A percentile compares a stretch with the other conserved stretches of the same genome.
Evolutionary conservation across 2,329 filamentous ascomycete species (phyloP).

Genomic region (Fusarium citri): DNA sequence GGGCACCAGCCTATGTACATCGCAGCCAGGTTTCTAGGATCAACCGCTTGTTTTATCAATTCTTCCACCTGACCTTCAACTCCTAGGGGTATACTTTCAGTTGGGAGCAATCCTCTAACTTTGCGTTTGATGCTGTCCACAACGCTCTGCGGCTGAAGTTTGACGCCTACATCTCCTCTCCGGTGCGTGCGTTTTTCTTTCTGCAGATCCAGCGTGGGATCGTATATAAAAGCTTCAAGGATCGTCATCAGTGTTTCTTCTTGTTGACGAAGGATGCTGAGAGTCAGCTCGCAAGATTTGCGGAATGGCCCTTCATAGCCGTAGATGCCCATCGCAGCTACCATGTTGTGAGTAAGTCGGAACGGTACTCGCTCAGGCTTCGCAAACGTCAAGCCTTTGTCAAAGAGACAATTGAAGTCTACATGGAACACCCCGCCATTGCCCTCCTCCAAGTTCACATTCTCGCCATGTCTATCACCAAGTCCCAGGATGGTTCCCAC

Average conservation of each 20-base stretch:
- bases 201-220: conserved; percentile 94
- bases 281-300: conserved; percentile 88
- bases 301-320: conserved; percentile 94
- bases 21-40: conserved; percentile 80
- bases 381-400: conserved; percentile 95
- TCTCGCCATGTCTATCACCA: conserved; percentile 96
- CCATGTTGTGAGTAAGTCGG: conserved; percentile 97
- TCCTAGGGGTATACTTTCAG: conserved; percentile 91
- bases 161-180: conserved; percentile 56
- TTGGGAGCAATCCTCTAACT: conserved; percentile 82
- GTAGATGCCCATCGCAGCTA: conserved; percentile 95
- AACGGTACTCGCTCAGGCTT: conserved; percentile 97
- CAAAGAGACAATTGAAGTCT: conserved; percentile 99
- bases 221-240: conserved; percentile 95
- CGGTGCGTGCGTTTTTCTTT: conserved; percentile 66
- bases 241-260: conserved; percentile 98
- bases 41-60: conserved; percentile 86
- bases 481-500: conserved; percentile 93
- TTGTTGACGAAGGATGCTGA: conserved; percentile 86
- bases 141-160: conserved; percentile 75
- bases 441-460: conserved; percentile 93
- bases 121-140: conserved; percentile 90
- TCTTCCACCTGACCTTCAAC: conserved; percentile 98
- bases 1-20: conserved; percentile 98
- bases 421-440: conserved; percentile 97